Base-by-base conservation (phyloP, 78 protist species). In the Dictyostelium brefeldianum region DNA sequence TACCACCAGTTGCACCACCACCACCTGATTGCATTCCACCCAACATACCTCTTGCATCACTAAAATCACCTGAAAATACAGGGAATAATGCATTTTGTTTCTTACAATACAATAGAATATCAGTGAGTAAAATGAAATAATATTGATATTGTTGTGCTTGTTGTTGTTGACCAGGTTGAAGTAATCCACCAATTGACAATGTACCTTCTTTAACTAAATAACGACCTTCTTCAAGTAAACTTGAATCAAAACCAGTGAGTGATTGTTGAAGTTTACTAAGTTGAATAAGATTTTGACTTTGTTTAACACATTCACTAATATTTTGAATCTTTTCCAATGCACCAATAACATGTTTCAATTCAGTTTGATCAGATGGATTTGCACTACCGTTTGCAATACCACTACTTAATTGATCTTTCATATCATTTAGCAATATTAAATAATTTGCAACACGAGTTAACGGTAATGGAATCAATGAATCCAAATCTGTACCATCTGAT, bases 1-100 rank as follows among this genome's bases (percentile, higher is more conserved):
- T 56, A 5, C 56, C 70, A 62, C 18, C 8, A 4, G 14, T 5
- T 10, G 5, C 20, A 27, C 41, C 41, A 29, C n/a, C 46, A 14
- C 41, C 25, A 47, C 81, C 29, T 22, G 83, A 54, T n/a, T 36
- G 43, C 2, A 2, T 2, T 3, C 43, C 43, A 36, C 43, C 43
- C 15, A 77, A 18, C 69, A 48, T 75, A 48, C 70, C 79, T 7
- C 67, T 53, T 43, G 36, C 31, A 12, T 73, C 79, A 25, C 71
- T 31, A 3, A 47, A 43, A 56, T 84, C 92, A 57, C 57, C 47
- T 5, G 75, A 22, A 6, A 59, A 27, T 3, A 69, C 57, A 25
- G 92, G 92, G 79, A 87, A 87, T 3, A 87, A 17, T 1, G 71
- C 84, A n/a, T 20, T 87, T 50, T 87, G 93, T 29, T 87, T 87